Evolutionary conservation across 2,329 filamentous ascomycete species (phyloP).

Genomic region (Arthroderma sp.): DNA sequence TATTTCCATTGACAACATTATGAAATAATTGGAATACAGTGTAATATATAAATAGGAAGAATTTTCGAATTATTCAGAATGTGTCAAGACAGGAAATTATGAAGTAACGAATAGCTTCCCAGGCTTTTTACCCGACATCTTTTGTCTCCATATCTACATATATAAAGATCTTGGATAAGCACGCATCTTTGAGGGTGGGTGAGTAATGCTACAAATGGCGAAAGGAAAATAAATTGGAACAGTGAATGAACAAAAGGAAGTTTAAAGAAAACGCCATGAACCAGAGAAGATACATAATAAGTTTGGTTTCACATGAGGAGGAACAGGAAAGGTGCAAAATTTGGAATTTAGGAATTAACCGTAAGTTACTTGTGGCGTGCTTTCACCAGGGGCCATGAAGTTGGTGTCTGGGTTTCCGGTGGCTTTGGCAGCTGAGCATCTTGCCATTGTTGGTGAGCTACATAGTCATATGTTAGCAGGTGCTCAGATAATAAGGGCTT

Average conservation of each 20-base stretch:
- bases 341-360: constrained; percentile 6
- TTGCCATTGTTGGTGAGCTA: constrained; percentile 95
- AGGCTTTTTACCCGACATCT: constrained; percentile 1
- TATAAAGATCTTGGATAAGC: background rate
- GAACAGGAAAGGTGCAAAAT: background rate
- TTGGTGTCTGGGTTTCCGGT: constrained; percentile 65
- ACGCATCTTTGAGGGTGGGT: background rate
- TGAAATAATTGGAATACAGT: too few relatives aligned
- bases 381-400: constrained; percentile 58
- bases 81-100: too few relatives aligned
- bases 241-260: constrained; percentile 9
- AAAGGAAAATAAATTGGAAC: constrained; percentile 11
- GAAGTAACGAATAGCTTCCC: background rate
- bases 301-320: constrained; percentile 8
- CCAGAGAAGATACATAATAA: constrained; percentile 9
- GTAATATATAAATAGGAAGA: too few relatives aligned
- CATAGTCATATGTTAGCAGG: constrained; percentile 1
- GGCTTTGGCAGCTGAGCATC: constrained; percentile 86
- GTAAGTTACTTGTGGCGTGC: constrained; percentile 4
- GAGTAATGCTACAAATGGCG: constrained; percentile 18
- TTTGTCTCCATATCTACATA: constrained; percentile 6
- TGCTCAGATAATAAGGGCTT: constrained; percentile 2
- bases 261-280: constrained; percentile 10
- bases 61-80: too few relatives aligned
- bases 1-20: too few relatives aligned